Conservation (phyloP, 495 filamentous ascomycete species). For the Hypomontagnella monticulosa region DNA sequence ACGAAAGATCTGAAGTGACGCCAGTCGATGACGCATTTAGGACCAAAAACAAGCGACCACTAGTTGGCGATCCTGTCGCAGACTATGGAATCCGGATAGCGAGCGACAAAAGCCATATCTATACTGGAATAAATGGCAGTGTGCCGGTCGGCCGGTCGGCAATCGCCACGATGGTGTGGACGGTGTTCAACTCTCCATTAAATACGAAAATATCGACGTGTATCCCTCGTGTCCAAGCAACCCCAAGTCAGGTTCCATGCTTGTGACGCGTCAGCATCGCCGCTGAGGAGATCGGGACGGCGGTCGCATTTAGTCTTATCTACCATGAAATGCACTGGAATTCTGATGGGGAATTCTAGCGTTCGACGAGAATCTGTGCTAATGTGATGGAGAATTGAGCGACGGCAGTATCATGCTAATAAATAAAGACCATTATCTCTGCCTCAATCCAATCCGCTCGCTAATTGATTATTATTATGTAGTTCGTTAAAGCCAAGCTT, state of each 20-base stretch:
- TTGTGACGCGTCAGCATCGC: slow-evolving; percentile 33
- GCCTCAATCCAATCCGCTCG: slow-evolving; percentile 10
- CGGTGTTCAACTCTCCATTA: slow-evolving; percentile 8
- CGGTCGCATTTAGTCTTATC: neutral
- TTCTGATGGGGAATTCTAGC: slow-evolving; percentile 18
- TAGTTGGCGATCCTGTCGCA: slow-evolving; percentile 36
- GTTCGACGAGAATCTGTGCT: neutral
- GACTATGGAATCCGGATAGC: slow-evolving; percentile 29
- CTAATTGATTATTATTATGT: neutral
- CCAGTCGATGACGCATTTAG: slow-evolving; percentile 30
- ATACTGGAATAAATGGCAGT: slow-evolving; percentile 22
- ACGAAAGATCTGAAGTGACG: slow-evolving; percentile 25
- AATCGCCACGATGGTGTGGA: slow-evolving; percentile 29
- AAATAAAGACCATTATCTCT: slow-evolving; percentile 14
- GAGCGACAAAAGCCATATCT: slow-evolving; percentile 18
- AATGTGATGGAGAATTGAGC: slow-evolving; percentile 6
- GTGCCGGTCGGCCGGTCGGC: slow-evolving; percentile 5
- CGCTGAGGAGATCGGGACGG: slow-evolving; percentile 15
- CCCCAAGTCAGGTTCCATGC: slow-evolving; percentile 1
- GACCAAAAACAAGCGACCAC: slow-evolving; percentile 19
- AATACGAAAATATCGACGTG: slow-evolving; percentile 27
- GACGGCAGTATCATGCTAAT: slow-evolving; percentile 12
- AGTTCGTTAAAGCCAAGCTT: slow-evolving; percentile 30
- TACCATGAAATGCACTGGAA: slow-evolving; percentile 9
- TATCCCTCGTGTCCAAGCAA: slow-evolving; percentile 33